phyloP scores from a whole-genome alignment of 1,284 basidiomycete species.

The Rhizopogon hawkerae region DNA sequence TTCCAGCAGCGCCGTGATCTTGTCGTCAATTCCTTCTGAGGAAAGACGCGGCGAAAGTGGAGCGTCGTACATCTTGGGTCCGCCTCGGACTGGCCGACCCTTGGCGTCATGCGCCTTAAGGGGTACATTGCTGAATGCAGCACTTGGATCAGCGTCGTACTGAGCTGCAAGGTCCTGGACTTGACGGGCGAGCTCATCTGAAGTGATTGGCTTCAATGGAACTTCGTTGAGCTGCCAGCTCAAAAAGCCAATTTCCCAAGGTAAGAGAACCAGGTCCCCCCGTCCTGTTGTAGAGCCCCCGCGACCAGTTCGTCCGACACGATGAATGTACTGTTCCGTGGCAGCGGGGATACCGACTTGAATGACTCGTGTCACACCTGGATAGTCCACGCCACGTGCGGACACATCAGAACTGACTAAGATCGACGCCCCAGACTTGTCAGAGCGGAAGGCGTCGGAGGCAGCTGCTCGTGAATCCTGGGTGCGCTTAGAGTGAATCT shows the following conservation, averaged over 20 bases:
- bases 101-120: not conserved
- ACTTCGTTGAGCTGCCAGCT: constrained; percentile 58
- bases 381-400: constrained; percentile 87
- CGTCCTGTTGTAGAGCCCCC: constrained; percentile 60
- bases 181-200: constrained; percentile 43
- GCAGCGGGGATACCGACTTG: constrained; percentile 78
- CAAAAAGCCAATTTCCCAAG: constrained; percentile 77
- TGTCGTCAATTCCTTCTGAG: constrained; percentile 20
- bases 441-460: constrained; percentile 61
- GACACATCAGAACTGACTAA: constrained; percentile 88
- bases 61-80: constrained; percentile 14
- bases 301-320: constrained; percentile 88
- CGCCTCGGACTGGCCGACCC: constrained; percentile 6
- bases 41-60: constrained; percentile 12
- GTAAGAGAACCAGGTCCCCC: constrained; percentile 80
- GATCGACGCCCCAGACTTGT: constrained; percentile 53
- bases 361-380: constrained; percentile 86
- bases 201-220: constrained; percentile 58
- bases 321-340: constrained; percentile 81
- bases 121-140: constrained; percentile 7
- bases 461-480: constrained; percentile 60
- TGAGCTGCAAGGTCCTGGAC: constrained; percentile 41
- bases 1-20: constrained; percentile 31
- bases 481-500: constrained; percentile 80
- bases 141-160: constrained; percentile 40